Percentiles rank a stretch among this genome's conserved stretches.
phyloP scores from a whole-genome alignment of 2,329 filamentous ascomycete species.

The Colletotrichum navitas region DNA sequence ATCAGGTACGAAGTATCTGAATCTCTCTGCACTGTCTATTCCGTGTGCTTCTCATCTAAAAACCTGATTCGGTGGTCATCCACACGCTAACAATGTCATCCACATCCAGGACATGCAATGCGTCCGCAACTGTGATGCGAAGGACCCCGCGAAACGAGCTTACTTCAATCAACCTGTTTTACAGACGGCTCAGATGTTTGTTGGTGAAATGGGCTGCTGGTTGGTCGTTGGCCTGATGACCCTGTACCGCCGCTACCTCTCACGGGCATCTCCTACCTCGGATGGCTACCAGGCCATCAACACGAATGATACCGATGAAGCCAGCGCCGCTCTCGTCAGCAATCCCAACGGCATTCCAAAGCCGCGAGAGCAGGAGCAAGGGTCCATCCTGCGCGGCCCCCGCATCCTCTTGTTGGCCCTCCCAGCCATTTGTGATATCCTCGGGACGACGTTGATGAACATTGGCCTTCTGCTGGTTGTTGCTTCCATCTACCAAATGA shows the following conservation, averaged over 20 bases:
- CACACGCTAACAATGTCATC: conserved; percentile 12
- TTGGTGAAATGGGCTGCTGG: conserved; percentile 97
- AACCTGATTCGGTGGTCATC: neutral
- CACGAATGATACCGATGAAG: conserved; percentile 57
- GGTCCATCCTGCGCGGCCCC: conserved; percentile 76
- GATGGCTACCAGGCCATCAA: conserved; percentile 77
- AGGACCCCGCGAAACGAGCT: conserved; percentile 73
- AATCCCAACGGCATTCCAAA: conserved; percentile 62
- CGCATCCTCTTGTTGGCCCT: conserved; percentile 82
- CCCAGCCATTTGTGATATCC: conserved; percentile 93
- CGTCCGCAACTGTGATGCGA: conserved; percentile 85
- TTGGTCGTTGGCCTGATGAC: conserved; percentile 81
- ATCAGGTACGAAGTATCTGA: conserved; percentile 74
- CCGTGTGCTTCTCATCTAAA: neutral
- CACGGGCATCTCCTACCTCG: conserved; percentile 56
- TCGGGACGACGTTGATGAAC: conserved; percentile 97
- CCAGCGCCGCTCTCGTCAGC: conserved; percentile 59
- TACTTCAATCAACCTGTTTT: conserved; percentile 95
- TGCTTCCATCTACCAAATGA: conserved; percentile 99
- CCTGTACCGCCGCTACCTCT: conserved; percentile 71
- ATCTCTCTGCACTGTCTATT: neutral
- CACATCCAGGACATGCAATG: conserved; percentile 88
- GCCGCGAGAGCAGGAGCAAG: conserved; percentile 58
- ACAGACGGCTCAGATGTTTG: conserved; percentile 98
- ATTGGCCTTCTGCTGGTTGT: conserved; percentile 93